Evolutionary conservation across 1,284 basidiomycete species (phyloP).

Genomic region (Malassezia restricta): DNA sequence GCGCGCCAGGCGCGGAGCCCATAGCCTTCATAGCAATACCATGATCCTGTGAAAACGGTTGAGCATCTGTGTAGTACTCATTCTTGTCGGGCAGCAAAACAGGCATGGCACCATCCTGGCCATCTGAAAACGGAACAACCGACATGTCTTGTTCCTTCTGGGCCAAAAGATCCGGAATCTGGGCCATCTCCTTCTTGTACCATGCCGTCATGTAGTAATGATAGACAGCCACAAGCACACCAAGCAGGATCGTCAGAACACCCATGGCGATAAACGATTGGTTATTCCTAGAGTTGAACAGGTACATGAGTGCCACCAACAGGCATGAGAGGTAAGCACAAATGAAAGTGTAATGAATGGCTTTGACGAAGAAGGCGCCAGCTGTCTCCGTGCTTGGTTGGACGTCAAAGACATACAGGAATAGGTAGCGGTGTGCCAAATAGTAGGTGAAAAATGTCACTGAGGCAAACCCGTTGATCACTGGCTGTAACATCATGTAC

Average conservation of each 20-base stretch:
- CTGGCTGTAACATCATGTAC: slow-evolving; percentile 82
- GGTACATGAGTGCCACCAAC: slow-evolving; percentile 40
- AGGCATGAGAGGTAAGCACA: slow-evolving; percentile 50
- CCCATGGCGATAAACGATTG: slow-evolving; percentile 9
- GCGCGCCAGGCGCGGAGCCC: neutral
- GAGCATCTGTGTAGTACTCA: slow-evolving; percentile 22
- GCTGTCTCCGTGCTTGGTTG: slow-evolving; percentile 68
- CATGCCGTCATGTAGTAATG: slow-evolving; percentile 5
- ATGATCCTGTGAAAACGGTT: slow-evolving; percentile 17
- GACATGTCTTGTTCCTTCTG: neutral
- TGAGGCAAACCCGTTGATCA: slow-evolving; percentile 81
- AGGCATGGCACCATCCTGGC: neutral
- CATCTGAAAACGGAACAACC: neutral
- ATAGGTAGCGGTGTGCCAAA: slow-evolving; percentile 52
- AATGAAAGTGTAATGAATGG: slow-evolving; percentile 83
- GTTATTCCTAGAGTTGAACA: slow-evolving; percentile 20
- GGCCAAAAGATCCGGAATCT: neutral
- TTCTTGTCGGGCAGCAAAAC: slow-evolving; percentile 11
- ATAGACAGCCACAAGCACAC: slow-evolving; percentile 4
- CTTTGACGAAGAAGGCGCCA: slow-evolving; percentile 88
- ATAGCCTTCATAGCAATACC: neutral
- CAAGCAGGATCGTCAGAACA: slow-evolving; percentile 13
- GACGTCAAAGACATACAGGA: slow-evolving; percentile 56
- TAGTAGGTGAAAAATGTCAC: slow-evolving; percentile 74
- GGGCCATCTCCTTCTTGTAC: neutral